These are phyloP conservation scores for Coemansia sp. DNA, from an alignment of 192 early-diverging fungal genomes.

Conservation along the genomic window DNA sequence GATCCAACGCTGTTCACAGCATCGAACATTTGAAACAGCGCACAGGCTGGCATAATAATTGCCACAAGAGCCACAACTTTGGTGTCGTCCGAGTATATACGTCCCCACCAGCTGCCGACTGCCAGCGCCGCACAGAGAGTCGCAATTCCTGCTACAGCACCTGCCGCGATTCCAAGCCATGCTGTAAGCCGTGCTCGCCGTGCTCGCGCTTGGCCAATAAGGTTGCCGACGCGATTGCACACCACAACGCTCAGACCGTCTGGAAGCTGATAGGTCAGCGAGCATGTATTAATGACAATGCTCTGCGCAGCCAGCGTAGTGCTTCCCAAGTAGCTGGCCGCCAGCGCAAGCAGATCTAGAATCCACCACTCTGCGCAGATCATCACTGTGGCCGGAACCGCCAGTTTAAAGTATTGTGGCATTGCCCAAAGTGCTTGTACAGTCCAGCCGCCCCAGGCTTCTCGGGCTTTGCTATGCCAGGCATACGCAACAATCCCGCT, in stretches of 20 bases:
- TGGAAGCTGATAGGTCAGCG: constrained; percentile 56
- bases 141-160: constrained; percentile 15
- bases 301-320: constrained; percentile 60
- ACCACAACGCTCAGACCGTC: constrained; percentile 60
- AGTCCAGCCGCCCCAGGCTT: constrained; percentile 75
- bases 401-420: constrained; percentile 62
- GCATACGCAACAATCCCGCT: constrained; percentile 63
- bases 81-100: constrained; percentile 65
- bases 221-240: constrained; percentile 59
- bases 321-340: constrained; percentile 60
- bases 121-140: constrained; percentile 25
- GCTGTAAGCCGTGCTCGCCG: constrained; percentile 41
- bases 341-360: constrained; percentile 51
- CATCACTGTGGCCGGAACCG: constrained; percentile 75
- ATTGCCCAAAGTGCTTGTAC: constrained; percentile 34
- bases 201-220: constrained; percentile 47
- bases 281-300: constrained; percentile 58
- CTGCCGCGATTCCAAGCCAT: constrained; percentile 31
- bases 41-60: constrained; percentile 74
- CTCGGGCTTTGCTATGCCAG: constrained; percentile 54
- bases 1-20: constrained; percentile 62
- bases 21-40: constrained; percentile 68
- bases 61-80: constrained; percentile 72
- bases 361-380: constrained; percentile 69
- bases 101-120: constrained; percentile 51